Conservation (phyloP, 768 basidiomycete genomes). For the Hemileccinum impolitum region DNA sequence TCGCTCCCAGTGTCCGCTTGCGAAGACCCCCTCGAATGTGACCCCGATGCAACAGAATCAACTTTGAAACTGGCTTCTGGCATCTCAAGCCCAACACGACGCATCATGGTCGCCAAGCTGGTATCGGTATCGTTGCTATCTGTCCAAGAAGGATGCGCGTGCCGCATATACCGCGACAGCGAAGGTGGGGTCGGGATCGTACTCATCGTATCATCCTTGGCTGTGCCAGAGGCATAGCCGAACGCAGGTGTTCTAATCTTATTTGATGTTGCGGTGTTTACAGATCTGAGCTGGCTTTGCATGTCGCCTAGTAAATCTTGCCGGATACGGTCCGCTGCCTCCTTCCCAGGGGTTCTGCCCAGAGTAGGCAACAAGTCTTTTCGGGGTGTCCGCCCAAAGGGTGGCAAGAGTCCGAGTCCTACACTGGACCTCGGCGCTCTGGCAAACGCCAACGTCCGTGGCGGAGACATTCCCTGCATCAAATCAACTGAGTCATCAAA, state of each 20-base stretch:
- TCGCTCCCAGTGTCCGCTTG: conserved; percentile 2
- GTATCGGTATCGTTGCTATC: conserved; percentile 51
- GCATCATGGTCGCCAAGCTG: conserved; percentile 70
- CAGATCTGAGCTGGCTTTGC: conserved; percentile 34
- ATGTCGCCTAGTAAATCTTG: conserved; percentile 58
- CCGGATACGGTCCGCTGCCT: conserved; percentile 68
- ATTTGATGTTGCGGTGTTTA: conserved; percentile 10
- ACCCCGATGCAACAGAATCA: conserved; percentile 12
- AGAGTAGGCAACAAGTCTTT: conserved; percentile 45
- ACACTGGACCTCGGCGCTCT: conserved; percentile 36
- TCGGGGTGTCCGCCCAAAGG: conserved; percentile 61
- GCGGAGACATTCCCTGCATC: conserved; percentile 47
- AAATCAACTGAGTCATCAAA: conserved; percentile 40
- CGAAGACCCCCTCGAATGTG: conserved; percentile 10
- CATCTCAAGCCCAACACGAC: conserved; percentile 50
- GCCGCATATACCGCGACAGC: conserved; percentile 58
- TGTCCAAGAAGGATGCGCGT: conserved; percentile 32
- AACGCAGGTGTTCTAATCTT: conserved; percentile 28
- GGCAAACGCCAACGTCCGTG: conserved; percentile 51
- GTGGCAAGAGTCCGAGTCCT: conserved; percentile 32
- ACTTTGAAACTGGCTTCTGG: conserved; percentile 30
- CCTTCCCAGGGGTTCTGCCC: conserved; percentile 66
- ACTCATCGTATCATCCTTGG: conserved; percentile 60
- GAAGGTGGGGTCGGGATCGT: conserved; percentile 70
- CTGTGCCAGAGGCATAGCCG: conserved; percentile 18